Evolutionary conservation across 2,329 filamentous ascomycete genomes (phyloP).

Genomic region (Xylaria arbuscula): DNA sequence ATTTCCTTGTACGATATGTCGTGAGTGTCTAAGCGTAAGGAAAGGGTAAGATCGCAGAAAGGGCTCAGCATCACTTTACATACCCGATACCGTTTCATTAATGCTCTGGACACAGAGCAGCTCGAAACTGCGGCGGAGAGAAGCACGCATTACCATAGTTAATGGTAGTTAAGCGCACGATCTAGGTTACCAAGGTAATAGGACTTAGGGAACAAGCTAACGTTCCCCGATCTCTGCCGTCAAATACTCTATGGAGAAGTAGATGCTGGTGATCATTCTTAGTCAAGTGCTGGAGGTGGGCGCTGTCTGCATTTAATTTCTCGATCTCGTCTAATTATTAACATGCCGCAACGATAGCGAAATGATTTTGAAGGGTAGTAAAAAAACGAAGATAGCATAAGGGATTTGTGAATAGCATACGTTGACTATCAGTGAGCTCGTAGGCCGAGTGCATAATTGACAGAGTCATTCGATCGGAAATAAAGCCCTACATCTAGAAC

Average conservation of each 20-base stretch:
- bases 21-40: background rate
- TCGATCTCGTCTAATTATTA: background rate
- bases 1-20: background rate
- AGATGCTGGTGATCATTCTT: background rate
- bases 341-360: background rate
- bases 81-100: background rate
- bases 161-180: background rate
- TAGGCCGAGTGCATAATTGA: background rate
- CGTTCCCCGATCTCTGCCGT: conserved; percentile 3
- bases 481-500: background rate
- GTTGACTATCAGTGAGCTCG: background rate
- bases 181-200: too few species aligned
- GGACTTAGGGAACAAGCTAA: background rate
- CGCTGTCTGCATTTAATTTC: background rate
- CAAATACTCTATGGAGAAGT: background rate
- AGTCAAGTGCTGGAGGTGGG: background rate
- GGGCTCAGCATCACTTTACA: background rate
- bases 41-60: conserved; percentile 1
- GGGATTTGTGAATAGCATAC: background rate
- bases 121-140: too few species aligned
- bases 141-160: background rate
- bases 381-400: background rate
- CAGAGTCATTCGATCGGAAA: conserved; percentile 18
- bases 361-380: background rate
- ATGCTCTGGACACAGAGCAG: background rate